Conservation (phyloP, 768 basidiomycete species). For the Rhizopogon vulgaris region DNA sequence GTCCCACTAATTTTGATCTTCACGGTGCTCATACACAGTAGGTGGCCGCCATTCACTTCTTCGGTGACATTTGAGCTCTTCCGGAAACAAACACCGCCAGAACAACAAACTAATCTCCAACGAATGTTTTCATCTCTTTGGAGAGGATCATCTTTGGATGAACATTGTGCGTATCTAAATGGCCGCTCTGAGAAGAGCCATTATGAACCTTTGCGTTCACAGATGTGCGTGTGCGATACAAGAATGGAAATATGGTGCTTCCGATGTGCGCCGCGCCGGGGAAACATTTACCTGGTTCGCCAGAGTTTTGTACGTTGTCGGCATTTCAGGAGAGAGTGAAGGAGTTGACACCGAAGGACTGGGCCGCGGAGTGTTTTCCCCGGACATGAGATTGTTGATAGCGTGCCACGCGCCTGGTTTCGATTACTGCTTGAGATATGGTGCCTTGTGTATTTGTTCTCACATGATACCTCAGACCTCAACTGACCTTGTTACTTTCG, state of each 20-base stretch:
- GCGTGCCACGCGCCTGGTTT: neutral
- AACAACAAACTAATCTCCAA: constrained; percentile 26
- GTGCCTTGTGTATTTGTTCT: too few relatives aligned
- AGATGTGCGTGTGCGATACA: constrained; percentile 75
- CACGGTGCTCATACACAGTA: constrained; percentile 12
- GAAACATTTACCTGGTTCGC: constrained; percentile 61
- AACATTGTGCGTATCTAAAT: constrained; percentile 36
- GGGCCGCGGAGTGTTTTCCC: constrained; percentile 57
- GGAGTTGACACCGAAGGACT: constrained; percentile 61
- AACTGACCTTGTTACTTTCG: too few relatives aligned
- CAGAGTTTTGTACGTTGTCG: constrained; percentile 66
- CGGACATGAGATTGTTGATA: neutral
- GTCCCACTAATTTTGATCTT: neutral
- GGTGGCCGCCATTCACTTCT: constrained; percentile 75
- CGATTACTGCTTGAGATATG: neutral
- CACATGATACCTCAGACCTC: too few relatives aligned
- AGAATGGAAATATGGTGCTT: constrained; percentile 56
- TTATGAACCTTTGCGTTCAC: neutral
- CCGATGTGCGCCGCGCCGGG: constrained; percentile 62
- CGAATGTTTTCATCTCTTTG: constrained; percentile 36
- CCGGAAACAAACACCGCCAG: constrained; percentile 25
- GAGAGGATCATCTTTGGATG: constrained; percentile 22
- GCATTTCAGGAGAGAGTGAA: constrained; percentile 58
- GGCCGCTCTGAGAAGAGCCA: neutral
- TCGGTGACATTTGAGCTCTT: constrained; percentile 73